A percentile compares a stretch with the other conserved stretches of the same genome.
phyloP scores from a whole-genome alignment of 1,284 basidiomycete genomes.

The Trametes pubescens region DNA sequence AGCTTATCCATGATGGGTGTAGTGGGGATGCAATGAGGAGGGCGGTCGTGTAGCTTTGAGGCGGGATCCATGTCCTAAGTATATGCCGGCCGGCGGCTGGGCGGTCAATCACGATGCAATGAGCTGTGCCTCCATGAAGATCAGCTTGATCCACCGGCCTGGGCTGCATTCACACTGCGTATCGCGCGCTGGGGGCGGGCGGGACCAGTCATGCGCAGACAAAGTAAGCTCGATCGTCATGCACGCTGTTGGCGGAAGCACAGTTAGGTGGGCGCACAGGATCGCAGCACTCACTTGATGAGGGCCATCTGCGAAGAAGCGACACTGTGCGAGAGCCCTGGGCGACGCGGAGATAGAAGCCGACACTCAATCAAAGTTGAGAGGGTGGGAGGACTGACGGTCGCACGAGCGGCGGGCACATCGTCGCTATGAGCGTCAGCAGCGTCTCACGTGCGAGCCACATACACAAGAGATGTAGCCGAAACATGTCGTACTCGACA shows the following conservation, averaged over 20 bases:
- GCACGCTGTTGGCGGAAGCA: constrained; percentile 9
- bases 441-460: not conserved
- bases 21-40: not conserved
- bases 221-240: not conserved
- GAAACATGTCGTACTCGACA: not conserved
- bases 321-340: not conserved
- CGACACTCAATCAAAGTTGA: not conserved
- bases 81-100: not conserved
- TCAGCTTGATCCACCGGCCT: not conserved
- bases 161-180: constrained; percentile 1
- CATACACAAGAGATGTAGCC: not conserved
- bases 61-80: not conserved
- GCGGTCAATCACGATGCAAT: not conserved
- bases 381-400: not conserved
- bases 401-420: not conserved
- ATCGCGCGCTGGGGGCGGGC: not conserved
- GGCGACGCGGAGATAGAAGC: constrained; percentile 4
- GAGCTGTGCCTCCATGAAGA: not conserved
- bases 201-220: not conserved
- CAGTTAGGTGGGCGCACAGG: constrained; percentile 8
- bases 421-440: not conserved
- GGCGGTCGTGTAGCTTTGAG: not conserved
- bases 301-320: constrained; percentile 1
- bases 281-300: constrained; percentile 9
- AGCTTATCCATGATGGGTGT: constrained; percentile 18